Percentiles rank a stretch among this genome's conserved stretches.
Evolutionary conservation across 129 eudicot species (phyloP).

Genomic region (Pulicaria dysenterica): DNA sequence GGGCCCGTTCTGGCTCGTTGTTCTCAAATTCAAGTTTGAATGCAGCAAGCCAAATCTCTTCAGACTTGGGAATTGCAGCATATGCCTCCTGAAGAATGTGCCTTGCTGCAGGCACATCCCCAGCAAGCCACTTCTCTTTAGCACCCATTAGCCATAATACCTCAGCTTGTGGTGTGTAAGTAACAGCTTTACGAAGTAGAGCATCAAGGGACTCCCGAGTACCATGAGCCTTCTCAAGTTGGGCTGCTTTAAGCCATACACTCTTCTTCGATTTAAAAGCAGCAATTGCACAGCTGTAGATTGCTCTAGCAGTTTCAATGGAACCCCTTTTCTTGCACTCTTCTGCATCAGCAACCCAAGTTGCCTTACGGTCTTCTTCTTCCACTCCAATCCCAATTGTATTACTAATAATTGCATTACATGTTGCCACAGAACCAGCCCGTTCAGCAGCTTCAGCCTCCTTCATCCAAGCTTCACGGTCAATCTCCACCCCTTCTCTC

Average conservation of each 20-base stretch:
- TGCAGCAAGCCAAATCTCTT: conserved; percentile 97
- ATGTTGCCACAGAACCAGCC: conserved; percentile 81
- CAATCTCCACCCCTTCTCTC: conserved; percentile 78
- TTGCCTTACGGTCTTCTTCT: conserved; percentile 88
- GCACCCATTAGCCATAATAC: conserved; percentile 97
- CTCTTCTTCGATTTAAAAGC: conserved; percentile 82
- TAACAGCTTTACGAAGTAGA: conserved; percentile 79
- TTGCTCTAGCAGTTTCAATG: conserved; percentile 87
- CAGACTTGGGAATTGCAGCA: conserved; percentile 85
- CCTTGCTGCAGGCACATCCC: conserved; percentile 90
- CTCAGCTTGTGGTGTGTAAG: conserved; percentile 87
- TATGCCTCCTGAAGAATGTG: conserved; percentile 87
- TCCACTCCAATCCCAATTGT: conserved; percentile 91
- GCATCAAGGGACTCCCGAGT: conserved; percentile 89
- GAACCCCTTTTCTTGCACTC: conserved; percentile 96
- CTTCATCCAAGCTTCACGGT: conserved; percentile 91
- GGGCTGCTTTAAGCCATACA: conserved; percentile 96
- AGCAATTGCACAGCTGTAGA: conserved; percentile 76
- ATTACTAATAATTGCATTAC: conserved; percentile 78
- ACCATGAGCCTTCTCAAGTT: conserved; percentile 92
- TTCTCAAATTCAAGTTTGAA: conserved; percentile 96
- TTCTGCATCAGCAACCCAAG: conserved; percentile 98
- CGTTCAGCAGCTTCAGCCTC: conserved; percentile 97
- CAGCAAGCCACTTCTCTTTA: conserved; percentile 98
- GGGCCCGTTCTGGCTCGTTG: conserved; percentile 83